Evolutionary conservation across 2,329 filamentous ascomycete genomes (phyloP).

Genomic region (Verticillium longisporum): DNA sequence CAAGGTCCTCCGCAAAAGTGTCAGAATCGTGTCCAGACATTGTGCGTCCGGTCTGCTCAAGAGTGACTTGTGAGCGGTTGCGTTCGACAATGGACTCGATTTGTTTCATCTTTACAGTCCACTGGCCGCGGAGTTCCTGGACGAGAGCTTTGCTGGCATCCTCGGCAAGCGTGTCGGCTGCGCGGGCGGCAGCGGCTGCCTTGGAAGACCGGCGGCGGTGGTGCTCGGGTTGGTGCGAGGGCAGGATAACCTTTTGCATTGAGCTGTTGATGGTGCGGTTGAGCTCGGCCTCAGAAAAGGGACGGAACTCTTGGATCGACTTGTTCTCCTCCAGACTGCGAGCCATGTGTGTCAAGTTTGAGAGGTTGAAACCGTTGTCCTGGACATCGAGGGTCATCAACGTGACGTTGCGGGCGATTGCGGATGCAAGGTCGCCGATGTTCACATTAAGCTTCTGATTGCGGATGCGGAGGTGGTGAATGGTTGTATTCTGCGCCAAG

Average conservation of each 20-base stretch:
- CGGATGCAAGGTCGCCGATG: constrained; percentile 43
- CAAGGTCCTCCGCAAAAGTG: constrained; percentile 5
- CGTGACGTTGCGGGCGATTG: constrained; percentile 39
- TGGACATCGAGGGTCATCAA: constrained; percentile 48
- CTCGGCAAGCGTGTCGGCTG: constrained; percentile 8
- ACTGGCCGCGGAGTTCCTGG: constrained; percentile 30
- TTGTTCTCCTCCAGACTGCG: constrained; percentile 34
- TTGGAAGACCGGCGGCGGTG: constrained; percentile 1
- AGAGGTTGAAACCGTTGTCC: constrained; percentile 47
- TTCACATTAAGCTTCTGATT: constrained; percentile 50
- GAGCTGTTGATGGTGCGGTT: constrained; percentile 23
- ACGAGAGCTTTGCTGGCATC: constrained; percentile 23
- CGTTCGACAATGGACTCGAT: constrained; percentile 26
- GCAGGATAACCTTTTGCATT: constrained; percentile 8
- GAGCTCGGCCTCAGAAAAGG: constrained; percentile 30
- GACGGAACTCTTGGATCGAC: constrained; percentile 36
- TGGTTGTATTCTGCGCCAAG: constrained; percentile 33
- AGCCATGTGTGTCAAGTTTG: constrained; percentile 39
- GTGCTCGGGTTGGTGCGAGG: constrained; percentile 2
- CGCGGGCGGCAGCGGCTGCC: constrained; percentile 4
- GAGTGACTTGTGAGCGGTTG: constrained; percentile 17
- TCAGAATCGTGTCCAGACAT: constrained; percentile 4
- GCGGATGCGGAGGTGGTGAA: constrained; percentile 46
- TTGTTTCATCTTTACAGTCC: constrained; percentile 26
- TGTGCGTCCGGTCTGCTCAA: constrained; percentile 5